Evolutionary conservation across 1,139 yeast genomes (phyloP).

Genomic region (Candida buenavistaensis): DNA sequence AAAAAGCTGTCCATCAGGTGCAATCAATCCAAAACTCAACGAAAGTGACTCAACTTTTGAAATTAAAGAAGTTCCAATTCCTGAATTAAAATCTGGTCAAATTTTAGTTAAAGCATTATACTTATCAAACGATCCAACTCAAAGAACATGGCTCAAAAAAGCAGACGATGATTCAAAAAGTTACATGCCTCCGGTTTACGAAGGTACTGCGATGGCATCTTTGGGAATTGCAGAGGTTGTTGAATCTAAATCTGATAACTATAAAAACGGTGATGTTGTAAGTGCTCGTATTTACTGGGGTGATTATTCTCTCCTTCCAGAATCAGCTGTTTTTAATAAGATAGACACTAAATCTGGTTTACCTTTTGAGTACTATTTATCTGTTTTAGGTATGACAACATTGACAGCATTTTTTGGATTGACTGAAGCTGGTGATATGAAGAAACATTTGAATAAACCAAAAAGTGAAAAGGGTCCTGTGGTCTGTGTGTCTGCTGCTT

Average conservation of each 20-base stretch:
- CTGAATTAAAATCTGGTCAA: slow-evolving; percentile 39
- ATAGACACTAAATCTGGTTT: slow-evolving; percentile 24
- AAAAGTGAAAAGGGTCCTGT: slow-evolving; percentile 36
- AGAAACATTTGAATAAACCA: slow-evolving; percentile 14
- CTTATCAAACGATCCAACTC: slow-evolving; percentile 71
- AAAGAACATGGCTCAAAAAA: slow-evolving; percentile 59
- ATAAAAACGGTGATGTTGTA: slow-evolving; percentile 45
- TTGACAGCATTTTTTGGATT: slow-evolving; percentile 65
- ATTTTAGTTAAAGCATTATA: slow-evolving; percentile 47
- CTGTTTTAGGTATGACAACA: slow-evolving; percentile 53
- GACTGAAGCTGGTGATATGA: slow-evolving; percentile 41
- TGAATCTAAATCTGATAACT: slow-evolving; percentile 40
- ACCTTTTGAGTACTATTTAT: slow-evolving; percentile 27
- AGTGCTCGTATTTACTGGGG: slow-evolving; percentile 30
- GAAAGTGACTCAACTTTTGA: slow-evolving; percentile 24
- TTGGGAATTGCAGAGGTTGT: slow-evolving; percentile 52
- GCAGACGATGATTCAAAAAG: slow-evolving; percentile 38
- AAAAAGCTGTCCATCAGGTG: slow-evolving; percentile 18
- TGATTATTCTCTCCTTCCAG: slow-evolving; percentile 28
- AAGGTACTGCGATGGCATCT: slow-evolving; percentile 52
- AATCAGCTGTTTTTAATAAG: slow-evolving; percentile 20
- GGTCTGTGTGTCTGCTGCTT: slow-evolving; percentile 63
- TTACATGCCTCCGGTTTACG: slow-evolving; percentile 47
- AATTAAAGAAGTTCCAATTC: slow-evolving; percentile 13
- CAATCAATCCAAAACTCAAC: slow-evolving; percentile 18